Evolutionary conservation across 176 grass and related monocot genomes (phyloP).

Genomic region (Musa acuminata): DNA sequence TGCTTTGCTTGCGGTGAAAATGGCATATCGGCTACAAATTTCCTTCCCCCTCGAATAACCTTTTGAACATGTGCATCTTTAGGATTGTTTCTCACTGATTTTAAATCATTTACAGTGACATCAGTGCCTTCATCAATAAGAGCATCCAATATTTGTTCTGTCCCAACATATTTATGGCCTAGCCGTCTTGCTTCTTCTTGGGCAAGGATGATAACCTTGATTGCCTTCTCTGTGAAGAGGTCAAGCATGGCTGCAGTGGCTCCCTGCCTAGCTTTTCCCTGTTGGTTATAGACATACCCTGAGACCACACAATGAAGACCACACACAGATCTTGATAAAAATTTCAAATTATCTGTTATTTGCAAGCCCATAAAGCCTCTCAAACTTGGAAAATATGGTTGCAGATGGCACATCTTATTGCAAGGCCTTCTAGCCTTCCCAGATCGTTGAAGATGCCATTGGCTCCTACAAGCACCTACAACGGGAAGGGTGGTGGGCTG

Average conservation of each 20-base stretch:
- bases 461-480: background rate
- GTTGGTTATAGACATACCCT: background rate
- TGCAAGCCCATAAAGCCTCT: background rate
- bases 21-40: background rate
- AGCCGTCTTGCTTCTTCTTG: constrained; percentile 14
- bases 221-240: constrained; percentile 11
- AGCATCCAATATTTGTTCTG: constrained; percentile 14
- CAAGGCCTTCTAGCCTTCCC: background rate
- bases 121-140: constrained; percentile 3
- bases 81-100: background rate
- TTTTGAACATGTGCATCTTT: constrained; percentile 3
- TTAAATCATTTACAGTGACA: background rate
- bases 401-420: background rate
- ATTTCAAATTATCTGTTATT: background rate
- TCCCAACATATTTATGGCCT: constrained; percentile 10
- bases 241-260: background rate
- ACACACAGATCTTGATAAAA: background rate
- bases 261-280: background rate
- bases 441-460: background rate
- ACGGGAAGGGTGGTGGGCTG: background rate
- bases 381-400: background rate
- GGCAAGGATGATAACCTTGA: constrained; percentile 12
- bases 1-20: constrained; percentile 14
- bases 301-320: background rate
- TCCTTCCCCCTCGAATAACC: background rate